These are phyloP conservation scores for Acer campestre DNA, from an alignment of 345 rosid genomes.

Conservation along the genomic window DNA sequence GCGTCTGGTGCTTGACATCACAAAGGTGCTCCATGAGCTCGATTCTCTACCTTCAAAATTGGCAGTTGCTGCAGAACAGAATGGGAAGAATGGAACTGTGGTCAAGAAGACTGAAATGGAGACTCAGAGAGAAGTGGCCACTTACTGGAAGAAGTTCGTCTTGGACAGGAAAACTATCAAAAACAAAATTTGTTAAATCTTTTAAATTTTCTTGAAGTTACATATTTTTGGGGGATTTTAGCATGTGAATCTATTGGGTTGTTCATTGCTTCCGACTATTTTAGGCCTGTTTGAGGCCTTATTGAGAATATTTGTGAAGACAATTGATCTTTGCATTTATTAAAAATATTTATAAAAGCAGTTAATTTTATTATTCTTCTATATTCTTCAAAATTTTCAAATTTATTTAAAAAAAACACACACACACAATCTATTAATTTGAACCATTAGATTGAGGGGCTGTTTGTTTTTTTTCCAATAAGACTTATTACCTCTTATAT, in stretches of 20 bases:
- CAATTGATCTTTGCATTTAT: not conserved
- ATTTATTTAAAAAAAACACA: too few relatives aligned
- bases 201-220: too few relatives aligned
- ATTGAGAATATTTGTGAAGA: not conserved
- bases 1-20: conserved; percentile 75
- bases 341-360: not conserved
- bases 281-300: not conserved
- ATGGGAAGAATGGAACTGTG: conserved; percentile 21
- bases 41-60: conserved; percentile 64
- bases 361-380: too few relatives aligned
- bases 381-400: too few relatives aligned
- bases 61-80: conserved; percentile 20
- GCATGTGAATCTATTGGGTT: not conserved
- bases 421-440: too few relatives aligned
- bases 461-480: too few relatives aligned
- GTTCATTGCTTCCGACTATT: not conserved
- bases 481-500: too few relatives aligned
- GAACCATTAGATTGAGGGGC: too few relatives aligned
- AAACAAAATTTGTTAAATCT: conserved; percentile 49
- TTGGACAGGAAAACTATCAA: conserved; percentile 48
- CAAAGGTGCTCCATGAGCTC: conserved; percentile 75
- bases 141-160: conserved; percentile 77
- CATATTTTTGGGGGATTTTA: not conserved
- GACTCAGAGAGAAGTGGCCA: conserved; percentile 64
- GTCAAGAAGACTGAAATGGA: conserved; percentile 70